phyloP scores from a whole-genome alignment of 1,139 yeast species.

The Geotrichum citri-aurantii region DNA sequence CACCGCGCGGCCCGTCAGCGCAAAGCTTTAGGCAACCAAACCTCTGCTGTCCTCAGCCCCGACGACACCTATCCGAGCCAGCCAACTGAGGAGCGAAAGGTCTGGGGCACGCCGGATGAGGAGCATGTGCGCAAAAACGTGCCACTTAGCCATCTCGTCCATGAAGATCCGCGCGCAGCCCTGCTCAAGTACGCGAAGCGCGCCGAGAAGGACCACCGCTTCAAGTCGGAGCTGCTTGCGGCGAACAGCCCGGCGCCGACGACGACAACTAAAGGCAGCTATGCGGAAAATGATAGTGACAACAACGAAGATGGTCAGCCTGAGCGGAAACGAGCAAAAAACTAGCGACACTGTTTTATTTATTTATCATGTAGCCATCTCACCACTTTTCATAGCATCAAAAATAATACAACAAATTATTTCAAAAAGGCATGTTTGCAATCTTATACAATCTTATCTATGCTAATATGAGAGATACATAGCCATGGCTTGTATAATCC shows the following conservation, averaged over 20 bases:
- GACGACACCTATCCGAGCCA: not conserved
- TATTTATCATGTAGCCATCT: too few species aligned
- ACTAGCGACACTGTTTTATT: not conserved
- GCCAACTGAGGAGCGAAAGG: not conserved
- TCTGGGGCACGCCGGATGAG: slow-evolving; percentile 29
- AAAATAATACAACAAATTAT: too few species aligned
- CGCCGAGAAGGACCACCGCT: slow-evolving; percentile 26
- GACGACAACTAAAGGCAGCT: too few species aligned
- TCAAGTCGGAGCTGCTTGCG: slow-evolving; percentile 17
- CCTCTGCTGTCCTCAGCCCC: not conserved
- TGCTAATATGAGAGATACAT: too few species aligned
- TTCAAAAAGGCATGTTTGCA: too few species aligned
- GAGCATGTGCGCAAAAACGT: slow-evolving; percentile 26
- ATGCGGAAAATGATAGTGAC: slow-evolving; percentile 12
- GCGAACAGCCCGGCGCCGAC: slow-evolving; percentile 19
- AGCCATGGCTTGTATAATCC: too few species aligned
- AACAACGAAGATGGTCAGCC: slow-evolving; percentile 14
- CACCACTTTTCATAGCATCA: not conserved
- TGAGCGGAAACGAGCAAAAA: not conserved
- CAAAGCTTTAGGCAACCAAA: not conserved
- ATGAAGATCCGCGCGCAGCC: slow-evolving; percentile 39
- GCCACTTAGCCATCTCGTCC: slow-evolving; percentile 22
- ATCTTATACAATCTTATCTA: too few species aligned
- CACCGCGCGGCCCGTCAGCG: not conserved
- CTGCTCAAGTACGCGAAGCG: slow-evolving; percentile 34